Evolutionary conservation across 352 stramenopile species (phyloP).

Genomic region (Phytophthora cajani): DNA sequence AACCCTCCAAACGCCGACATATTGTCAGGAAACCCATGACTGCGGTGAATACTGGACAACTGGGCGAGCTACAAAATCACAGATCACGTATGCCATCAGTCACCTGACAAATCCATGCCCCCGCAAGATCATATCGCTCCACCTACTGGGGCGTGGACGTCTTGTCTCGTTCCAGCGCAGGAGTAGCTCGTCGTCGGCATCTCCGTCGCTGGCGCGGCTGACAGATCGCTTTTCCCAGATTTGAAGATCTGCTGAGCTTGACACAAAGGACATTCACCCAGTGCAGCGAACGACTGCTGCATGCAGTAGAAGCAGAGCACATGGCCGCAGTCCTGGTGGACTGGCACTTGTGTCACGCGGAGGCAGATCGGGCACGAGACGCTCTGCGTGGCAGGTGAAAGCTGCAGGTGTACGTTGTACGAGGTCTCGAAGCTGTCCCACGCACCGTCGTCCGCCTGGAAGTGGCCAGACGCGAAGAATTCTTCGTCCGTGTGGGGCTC

Average conservation of each 20-base stretch:
- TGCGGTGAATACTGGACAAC: slow-evolving; percentile 2
- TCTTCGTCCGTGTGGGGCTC: slow-evolving; percentile 29
- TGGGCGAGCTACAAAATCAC: neutral
- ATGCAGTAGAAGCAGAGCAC: slow-evolving; percentile 59
- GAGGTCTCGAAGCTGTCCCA: slow-evolving; percentile 33
- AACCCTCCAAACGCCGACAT: slow-evolving; percentile 13
- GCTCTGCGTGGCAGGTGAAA: slow-evolving; percentile 12
- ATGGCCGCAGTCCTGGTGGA: slow-evolving; percentile 62
- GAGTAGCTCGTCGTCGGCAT: slow-evolving; percentile 23
- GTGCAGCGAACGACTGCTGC: slow-evolving; percentile 49
- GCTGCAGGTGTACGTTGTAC: slow-evolving; percentile 45
- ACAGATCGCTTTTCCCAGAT: slow-evolving; percentile 16
- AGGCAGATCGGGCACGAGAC: slow-evolving; percentile 61
- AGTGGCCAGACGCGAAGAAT: slow-evolving; percentile 20
- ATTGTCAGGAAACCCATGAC: slow-evolving; percentile 3
- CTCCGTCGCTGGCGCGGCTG: slow-evolving; percentile 16
- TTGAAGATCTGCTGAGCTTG: slow-evolving; percentile 59
- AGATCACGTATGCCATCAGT: neutral
- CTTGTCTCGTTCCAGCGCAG: slow-evolving; percentile 20
- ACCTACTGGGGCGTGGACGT: slow-evolving; percentile 31
- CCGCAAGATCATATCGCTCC: neutral
- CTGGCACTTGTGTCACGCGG: slow-evolving; percentile 41
- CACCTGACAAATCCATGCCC: neutral
- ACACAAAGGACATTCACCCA: slow-evolving; percentile 55
- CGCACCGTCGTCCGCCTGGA: slow-evolving; percentile 18